Conservation (phyloP, 164 flowering plant species). For the Brasenia schreberi region DNA sequence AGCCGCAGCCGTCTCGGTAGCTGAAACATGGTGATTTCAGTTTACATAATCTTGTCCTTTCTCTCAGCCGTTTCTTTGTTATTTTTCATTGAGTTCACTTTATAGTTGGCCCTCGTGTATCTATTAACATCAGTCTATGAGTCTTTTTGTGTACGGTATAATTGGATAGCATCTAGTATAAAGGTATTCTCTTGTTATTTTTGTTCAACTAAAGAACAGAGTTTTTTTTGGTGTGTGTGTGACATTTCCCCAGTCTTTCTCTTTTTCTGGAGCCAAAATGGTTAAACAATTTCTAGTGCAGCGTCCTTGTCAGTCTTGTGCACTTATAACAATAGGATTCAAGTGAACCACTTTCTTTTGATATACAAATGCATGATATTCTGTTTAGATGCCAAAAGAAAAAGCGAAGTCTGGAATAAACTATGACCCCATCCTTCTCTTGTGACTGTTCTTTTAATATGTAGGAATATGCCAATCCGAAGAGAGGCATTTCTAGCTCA, state of each 20-base stretch:
- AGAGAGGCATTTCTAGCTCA: constrained; percentile 18
- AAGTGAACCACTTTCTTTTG: neutral
- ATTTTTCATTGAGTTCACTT: neutral
- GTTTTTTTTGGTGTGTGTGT: too few species aligned
- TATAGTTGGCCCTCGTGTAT: neutral
- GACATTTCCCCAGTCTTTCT: neutral
- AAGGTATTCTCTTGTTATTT: neutral
- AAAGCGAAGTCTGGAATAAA: neutral
- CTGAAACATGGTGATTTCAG: neutral
- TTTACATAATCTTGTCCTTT: neutral
- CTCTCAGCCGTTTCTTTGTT: neutral
- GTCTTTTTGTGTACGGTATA: neutral
- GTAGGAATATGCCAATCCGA: constrained; percentile 37
- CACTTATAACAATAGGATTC: neutral
- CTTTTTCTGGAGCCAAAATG: neutral
- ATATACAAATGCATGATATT: neutral
- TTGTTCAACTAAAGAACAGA: neutral
- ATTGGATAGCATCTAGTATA: neutral
- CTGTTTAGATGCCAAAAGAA: neutral
- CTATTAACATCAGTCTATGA: neutral
- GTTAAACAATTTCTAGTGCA: neutral
- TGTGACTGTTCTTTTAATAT: neutral
- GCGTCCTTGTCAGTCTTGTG: neutral
- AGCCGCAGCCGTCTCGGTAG: too few species aligned
- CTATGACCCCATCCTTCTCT: neutral